A percentile compares a stretch with the other conserved stretches of the same genome.
phyloP scores from a whole-genome alignment of 139 green algal species.

The Ettlia oleoabundans region DNA sequence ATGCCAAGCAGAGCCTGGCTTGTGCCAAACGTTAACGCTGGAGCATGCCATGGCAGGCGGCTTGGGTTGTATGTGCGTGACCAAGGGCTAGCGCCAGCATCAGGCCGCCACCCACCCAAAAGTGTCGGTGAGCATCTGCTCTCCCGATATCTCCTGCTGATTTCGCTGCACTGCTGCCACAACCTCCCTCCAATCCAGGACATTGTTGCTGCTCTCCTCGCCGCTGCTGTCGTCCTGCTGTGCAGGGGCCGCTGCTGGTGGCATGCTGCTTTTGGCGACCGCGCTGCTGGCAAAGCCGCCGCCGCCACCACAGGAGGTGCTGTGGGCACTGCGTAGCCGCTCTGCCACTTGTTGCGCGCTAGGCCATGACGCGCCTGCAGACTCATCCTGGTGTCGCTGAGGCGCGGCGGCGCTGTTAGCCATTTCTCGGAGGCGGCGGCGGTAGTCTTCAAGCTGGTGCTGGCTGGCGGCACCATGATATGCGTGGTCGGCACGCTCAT shows the following conservation, averaged over 20 bases:
- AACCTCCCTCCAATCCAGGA: conserved; percentile 62
- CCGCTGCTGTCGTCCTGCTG: neutral
- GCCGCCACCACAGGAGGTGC: neutral
- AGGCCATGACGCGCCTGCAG: conserved; percentile 3
- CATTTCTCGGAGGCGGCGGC: conserved; percentile 19
- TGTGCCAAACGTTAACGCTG: no score
- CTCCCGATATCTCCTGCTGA: neutral
- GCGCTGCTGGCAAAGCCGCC: neutral
- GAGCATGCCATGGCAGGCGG: no score
- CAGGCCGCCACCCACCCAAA: conserved; percentile 56
- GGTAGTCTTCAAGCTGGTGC: neutral
- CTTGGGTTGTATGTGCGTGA: no score
- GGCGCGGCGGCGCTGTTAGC: neutral
- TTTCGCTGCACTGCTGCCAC: conserved; percentile 23
- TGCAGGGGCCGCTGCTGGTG: neutral
- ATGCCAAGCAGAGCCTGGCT: no score
- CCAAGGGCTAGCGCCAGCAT: no score
- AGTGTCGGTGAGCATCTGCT: conserved; percentile 69
- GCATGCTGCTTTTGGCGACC: neutral
- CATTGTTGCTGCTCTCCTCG: neutral
- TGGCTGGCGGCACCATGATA: neutral
- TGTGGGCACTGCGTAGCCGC: neutral
- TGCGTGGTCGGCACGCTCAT: conserved; percentile 2
- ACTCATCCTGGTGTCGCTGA: neutral
- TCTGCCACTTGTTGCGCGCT: neutral